Base-by-base conservation (phyloP, 78 protist species). In the Pelomyxa schiedti region DNA sequence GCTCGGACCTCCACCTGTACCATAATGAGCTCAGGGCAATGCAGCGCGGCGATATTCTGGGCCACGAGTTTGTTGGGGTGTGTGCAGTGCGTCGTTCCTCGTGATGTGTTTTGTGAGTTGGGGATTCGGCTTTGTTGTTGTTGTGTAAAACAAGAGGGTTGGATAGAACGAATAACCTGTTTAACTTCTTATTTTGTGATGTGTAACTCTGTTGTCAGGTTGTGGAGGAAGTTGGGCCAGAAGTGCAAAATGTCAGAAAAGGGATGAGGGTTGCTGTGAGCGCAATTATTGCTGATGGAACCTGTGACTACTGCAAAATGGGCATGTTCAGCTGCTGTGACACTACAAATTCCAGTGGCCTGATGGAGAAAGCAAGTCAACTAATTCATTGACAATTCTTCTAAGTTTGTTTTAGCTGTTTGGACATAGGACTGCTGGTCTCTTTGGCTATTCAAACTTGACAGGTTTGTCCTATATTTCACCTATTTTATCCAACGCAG, bases 1-100 rank as follows among this genome's bases (percentile, higher is more conserved):
- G 80, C 42, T 76, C 80, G 1, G 80, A 76, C 30, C 29, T 76
- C 47, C 80, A 76, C 64, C 74, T 76, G 39, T 66, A 3, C 42
- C 26, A 24, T 40, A 42, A 37, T 37, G 80, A 24, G 42, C 43
- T 76, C 64, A 24, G 26, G 4, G 80, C 16, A 24, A 66, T 76
- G 80, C 75, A 67, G 38, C 37, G 37, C 3, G 80, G 73, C 43
- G 80, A 76, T 73, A 68, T 76, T 39, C 24, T 76, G 4, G 80
- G 80, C 1, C 80, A 76, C 74, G 80, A 76, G 66, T 76, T 76
- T 66, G 4, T 37, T 6, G 80, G 80, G 26, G 4, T 65, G 43
- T 36, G 30, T 38, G 69, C 30, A 65, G 30, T 36, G 69, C n/a
- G n/a, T n/a, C n/a, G n/a, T n/a, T n/a, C n/a, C n/a, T n/a, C n/a